Percentiles rank a stretch among this genome's conserved stretches.
Evolutionary conservation across 2,329 filamentous ascomycete genomes (phyloP).

Genomic region (Leptodontidium sp.): DNA sequence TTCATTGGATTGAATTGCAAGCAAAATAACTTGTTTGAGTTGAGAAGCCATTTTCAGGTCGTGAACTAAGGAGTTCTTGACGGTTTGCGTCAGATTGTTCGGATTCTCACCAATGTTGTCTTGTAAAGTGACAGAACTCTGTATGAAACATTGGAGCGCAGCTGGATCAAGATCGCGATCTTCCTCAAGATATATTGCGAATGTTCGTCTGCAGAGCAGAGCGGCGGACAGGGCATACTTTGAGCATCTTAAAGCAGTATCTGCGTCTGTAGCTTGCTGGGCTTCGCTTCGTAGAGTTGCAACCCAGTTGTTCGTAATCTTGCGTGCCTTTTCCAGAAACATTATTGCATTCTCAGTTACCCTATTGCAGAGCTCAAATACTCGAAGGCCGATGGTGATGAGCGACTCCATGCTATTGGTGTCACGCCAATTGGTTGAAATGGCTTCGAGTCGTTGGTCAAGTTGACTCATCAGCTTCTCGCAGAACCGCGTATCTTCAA

Average conservation of each 20-base stretch:
- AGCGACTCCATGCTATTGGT: constrained; percentile 64
- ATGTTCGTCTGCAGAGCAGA: constrained; percentile 62
- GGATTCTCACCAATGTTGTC: constrained; percentile 54
- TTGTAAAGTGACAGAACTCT: constrained; percentile 55
- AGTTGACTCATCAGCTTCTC: constrained; percentile 57
- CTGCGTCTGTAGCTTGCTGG: constrained; percentile 48
- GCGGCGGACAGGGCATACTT: constrained; percentile 62
- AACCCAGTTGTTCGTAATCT: constrained; percentile 60
- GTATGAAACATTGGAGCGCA: constrained; percentile 47
- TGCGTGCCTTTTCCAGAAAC: constrained; percentile 54
- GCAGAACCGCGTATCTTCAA: constrained; percentile 61
- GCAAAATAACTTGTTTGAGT: constrained; percentile 48
- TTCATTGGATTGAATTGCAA: constrained; percentile 46
- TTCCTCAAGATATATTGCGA: constrained; percentile 39
- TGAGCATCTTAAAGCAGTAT: constrained; percentile 50
- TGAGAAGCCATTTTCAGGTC: constrained; percentile 56
- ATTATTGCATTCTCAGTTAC: constrained; percentile 19
- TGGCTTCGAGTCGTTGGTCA: constrained; percentile 52
- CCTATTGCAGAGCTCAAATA: constrained; percentile 41
- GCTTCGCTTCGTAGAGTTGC: constrained; percentile 55
- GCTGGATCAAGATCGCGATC: constrained; percentile 4
- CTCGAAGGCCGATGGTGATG: constrained; percentile 58
- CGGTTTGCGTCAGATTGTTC: constrained; percentile 43
- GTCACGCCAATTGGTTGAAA: constrained; percentile 67
- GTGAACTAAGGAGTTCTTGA: constrained; percentile 53